Conservation (phyloP, 2,329 filamentous ascomycete genomes). For the Paecilomyces variotii region DNA sequence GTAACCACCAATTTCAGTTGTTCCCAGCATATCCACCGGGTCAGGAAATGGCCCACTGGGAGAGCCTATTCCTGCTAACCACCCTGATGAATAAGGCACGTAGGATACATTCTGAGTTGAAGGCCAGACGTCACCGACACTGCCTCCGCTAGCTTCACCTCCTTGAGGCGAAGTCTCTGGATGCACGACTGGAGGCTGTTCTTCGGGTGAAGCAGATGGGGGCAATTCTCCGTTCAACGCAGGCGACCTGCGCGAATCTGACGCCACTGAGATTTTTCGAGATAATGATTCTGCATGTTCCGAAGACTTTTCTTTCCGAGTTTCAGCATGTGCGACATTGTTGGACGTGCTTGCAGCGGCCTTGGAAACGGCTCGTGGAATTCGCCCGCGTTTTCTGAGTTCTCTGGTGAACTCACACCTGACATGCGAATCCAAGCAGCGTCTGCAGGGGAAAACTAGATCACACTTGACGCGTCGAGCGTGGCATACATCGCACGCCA, state of each 20-base stretch:
- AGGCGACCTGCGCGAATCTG: constrained; percentile 19
- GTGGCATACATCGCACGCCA: constrained; percentile 90
- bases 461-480: constrained; percentile 90
- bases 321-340: constrained; percentile 2
- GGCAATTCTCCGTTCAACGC: constrained; percentile 17
- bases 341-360: background rate
- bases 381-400: constrained; percentile 89
- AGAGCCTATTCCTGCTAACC: constrained; percentile 6
- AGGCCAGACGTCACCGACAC: constrained; percentile 7
- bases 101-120: constrained; percentile 7
- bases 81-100: constrained; percentile 2
- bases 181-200: constrained; percentile 16
- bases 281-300: constrained; percentile 9
- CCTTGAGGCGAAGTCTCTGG: constrained; percentile 12
- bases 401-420: constrained; percentile 81
- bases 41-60: constrained; percentile 5
- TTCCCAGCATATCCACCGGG: constrained; percentile 6
- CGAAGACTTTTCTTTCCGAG: constrained; percentile 2
- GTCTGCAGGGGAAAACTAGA: constrained; percentile 81
- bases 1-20: constrained; percentile 23
- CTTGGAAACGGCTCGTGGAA: constrained; percentile 56
- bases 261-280: constrained; percentile 16
- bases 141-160: constrained; percentile 5
- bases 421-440: constrained; percentile 67
- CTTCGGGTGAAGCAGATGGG: constrained; percentile 19